phyloP scores from a whole-genome alignment of 495 filamentous ascomycete genomes.

The Penicillium robsamsonii region DNA sequence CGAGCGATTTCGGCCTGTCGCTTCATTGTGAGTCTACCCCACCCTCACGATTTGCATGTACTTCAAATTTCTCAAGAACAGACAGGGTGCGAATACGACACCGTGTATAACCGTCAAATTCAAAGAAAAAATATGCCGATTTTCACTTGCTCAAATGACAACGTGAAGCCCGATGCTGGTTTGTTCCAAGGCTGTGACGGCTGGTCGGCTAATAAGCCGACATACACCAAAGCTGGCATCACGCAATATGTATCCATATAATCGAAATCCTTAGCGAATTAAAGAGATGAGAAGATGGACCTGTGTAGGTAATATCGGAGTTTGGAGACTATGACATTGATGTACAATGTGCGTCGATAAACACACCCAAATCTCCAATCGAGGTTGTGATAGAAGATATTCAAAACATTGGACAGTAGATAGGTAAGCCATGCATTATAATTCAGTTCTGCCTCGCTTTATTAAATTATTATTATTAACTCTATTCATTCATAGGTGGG shows the following conservation, averaged over 20 bases:
- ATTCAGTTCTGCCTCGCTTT: too few species aligned
- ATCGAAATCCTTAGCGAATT: not conserved
- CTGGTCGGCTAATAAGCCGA: not conserved
- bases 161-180: not conserved
- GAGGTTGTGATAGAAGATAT: not conserved
- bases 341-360: not conserved
- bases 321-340: not conserved
- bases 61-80: not conserved
- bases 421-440: too few species aligned
- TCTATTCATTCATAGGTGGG: not conserved
- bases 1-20: constrained; percentile 6
- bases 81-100: not conserved
- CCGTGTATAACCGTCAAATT: not conserved
- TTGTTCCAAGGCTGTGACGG: not conserved
- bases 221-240: not conserved
- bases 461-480: not conserved
- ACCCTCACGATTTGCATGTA: not conserved
- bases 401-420: too few species aligned
- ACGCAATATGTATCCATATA: not conserved
- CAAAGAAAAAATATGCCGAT: not conserved
- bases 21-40: not conserved
- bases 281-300: not conserved
- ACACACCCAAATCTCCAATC: not conserved
- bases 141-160: not conserved
- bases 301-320: not conserved